Base-by-base conservation (phyloP, 2,329 filamentous ascomycete genomes). In the Curvularia sp. region DNA sequence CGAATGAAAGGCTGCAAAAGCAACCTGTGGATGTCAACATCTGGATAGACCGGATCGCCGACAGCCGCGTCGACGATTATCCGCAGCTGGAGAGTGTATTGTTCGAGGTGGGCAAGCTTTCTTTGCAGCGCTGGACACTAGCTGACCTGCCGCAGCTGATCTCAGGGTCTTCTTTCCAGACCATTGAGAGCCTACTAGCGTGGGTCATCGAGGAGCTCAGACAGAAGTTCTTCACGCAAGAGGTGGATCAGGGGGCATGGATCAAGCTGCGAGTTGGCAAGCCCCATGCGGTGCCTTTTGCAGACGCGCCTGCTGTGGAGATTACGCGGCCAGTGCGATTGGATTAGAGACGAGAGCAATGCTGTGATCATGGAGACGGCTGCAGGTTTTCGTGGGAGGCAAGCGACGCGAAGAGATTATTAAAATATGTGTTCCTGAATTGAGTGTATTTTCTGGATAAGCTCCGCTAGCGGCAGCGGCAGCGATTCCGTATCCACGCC, bases 231-330 rank as follows among this genome's bases (percentile, higher is more conserved):
- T 76, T 80, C 39, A 63, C 50, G 10, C 53, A 57, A 54, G 60
- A 65, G 6, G 55, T 59, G 10, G 69, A 75, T 36, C 64, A 74
- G 12, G 78, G 79, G 13, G 83, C 84, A 77, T 81, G 81, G 56
- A 78, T 93, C 49, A 83, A 81, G 59, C 81, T 93, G 36, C 79
- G 80, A 23, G 78, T 93, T 50, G 87, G 88, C 75, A 93, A 93
- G 78, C 90, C 90, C 2, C 86, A 88, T 12, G 90, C 90, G 0
- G 87, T 93, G 19, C 84, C 87, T 0, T 85, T 89, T 67, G 90
- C 90, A 1, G 89, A 92, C 63, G 88, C 87, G 10, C 89, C 90
- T 0, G 82, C 83, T 4, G 86, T 93, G 5, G 88, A 92, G 73
- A 81, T 89, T 34, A 59, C 71, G 23, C 71, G 74, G 2, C 62